Conservation (phyloP, 1,284 basidiomycete species). For the Trametes polyzona region DNA sequence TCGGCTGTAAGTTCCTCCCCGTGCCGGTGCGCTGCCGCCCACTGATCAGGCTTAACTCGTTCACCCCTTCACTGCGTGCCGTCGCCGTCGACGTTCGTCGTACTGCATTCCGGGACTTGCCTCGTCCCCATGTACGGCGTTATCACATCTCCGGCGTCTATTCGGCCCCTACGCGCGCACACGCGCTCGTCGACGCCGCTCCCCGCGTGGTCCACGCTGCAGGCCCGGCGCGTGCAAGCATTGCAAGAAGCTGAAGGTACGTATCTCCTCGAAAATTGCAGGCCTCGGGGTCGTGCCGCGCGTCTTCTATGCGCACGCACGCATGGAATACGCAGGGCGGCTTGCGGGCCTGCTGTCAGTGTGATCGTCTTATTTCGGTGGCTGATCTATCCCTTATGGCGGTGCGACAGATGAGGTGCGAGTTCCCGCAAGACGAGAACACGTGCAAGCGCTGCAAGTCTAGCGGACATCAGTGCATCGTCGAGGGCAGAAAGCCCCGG, state of each 20-base stretch:
- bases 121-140: slow-evolving; percentile 8
- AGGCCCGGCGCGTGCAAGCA: slow-evolving; percentile 81
- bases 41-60: slow-evolving; percentile 3
- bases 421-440: slow-evolving; percentile 67
- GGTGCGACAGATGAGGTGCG: slow-evolving; percentile 74
- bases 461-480: slow-evolving; percentile 73
- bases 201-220: slow-evolving; percentile 13
- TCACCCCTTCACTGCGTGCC: slow-evolving; percentile 1
- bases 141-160: slow-evolving; percentile 13
- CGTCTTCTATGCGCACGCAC: neutral
- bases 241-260: slow-evolving; percentile 83
- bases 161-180: slow-evolving; percentile 11
- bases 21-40: neutral
- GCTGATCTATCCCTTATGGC: slow-evolving; percentile 22
- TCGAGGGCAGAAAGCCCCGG: slow-evolving; percentile 77
- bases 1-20: slow-evolving; percentile 27
- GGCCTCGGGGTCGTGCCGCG: neutral
- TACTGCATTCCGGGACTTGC: slow-evolving; percentile 21
- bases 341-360: slow-evolving; percentile 23
- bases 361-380: too few species aligned
- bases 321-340: too few species aligned
- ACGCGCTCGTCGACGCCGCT: slow-evolving; percentile 1
- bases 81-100: neutral
- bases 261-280: slow-evolving; percentile 31
- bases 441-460: slow-evolving; percentile 73